Conservation (phyloP, 495 filamentous ascomycete species). For the Umbilicaria muhlenbergii region DNA sequence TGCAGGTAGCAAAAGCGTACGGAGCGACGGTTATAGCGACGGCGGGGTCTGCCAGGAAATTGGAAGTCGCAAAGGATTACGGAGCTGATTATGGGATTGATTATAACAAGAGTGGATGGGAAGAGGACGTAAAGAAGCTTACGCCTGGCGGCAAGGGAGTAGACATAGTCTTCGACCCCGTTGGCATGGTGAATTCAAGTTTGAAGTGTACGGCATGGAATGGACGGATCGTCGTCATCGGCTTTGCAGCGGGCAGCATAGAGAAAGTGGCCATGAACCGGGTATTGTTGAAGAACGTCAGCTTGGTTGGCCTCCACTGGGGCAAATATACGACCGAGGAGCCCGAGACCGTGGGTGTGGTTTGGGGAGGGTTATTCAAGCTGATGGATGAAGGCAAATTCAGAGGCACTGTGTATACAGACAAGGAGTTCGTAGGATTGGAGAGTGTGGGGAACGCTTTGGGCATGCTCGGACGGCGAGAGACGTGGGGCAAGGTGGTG, state of each 20-base stretch:
- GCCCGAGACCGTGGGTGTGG: slow-evolving; percentile 47
- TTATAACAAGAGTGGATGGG: slow-evolving; percentile 53
- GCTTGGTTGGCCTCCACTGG: slow-evolving; percentile 82
- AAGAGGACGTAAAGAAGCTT: slow-evolving; percentile 59
- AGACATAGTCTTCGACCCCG: slow-evolving; percentile 83
- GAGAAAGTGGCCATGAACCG: slow-evolving; percentile 88
- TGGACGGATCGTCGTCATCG: slow-evolving; percentile 71
- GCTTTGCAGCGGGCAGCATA: slow-evolving; percentile 77
- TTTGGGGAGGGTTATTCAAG: slow-evolving; percentile 71
- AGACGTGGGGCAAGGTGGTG: slow-evolving; percentile 94
- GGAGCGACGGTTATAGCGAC: slow-evolving; percentile 86
- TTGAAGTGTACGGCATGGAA: slow-evolving; percentile 88
- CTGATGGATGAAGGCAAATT: slow-evolving; percentile 69
- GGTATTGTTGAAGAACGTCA: slow-evolving; percentile 87
- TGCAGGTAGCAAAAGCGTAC: slow-evolving; percentile 83
- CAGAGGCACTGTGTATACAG: slow-evolving; percentile 63
- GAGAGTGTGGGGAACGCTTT: slow-evolving; percentile 66
- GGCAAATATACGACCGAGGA: slow-evolving; percentile 66
- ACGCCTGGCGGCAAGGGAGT: slow-evolving; percentile 58
- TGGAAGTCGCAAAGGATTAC: slow-evolving; percentile 59
- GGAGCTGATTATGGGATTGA: slow-evolving; percentile 75
- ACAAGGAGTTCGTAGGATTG: slow-evolving; percentile 66
- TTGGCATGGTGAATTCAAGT: slow-evolving; percentile 68
- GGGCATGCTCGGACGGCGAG: slow-evolving; percentile 57
- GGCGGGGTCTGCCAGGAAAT: slow-evolving; percentile 61